These are phyloP conservation scores for Fraxinus sp. DNA, from an alignment of 305 asterid species.

Conservation along the genomic window DNA sequence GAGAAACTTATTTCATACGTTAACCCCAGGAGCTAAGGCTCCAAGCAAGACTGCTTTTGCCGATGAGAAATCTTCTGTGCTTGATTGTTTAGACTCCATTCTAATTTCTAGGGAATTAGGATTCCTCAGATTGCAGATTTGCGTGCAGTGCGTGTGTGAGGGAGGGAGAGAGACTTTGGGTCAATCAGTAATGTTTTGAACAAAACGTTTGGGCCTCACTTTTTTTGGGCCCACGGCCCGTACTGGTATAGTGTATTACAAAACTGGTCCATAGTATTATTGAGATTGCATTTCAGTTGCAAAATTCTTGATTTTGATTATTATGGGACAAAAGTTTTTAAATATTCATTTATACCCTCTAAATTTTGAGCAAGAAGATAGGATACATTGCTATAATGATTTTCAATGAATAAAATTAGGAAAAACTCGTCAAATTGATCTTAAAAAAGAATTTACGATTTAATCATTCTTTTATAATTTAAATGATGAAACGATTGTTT, in stretches of 20 bases:
- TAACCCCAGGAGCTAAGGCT: slow-evolving; percentile 92
- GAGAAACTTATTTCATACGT: slow-evolving; percentile 44
- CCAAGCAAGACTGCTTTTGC: slow-evolving; percentile 77
- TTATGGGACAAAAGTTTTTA: not conserved
- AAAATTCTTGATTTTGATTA: not conserved
- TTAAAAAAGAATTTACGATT: too few relatives aligned
- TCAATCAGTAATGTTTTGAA: too few relatives aligned
- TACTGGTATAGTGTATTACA: too few relatives aligned
- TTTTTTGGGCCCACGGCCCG: not conserved
- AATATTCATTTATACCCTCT: not conserved
- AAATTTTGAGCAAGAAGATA: not conserved
- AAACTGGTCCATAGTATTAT: not conserved
- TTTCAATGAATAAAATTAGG: not conserved
- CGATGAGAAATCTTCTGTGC: slow-evolving; percentile 45
- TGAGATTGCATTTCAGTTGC: not conserved
- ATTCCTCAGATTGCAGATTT: slow-evolving; percentile 10
- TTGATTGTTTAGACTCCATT: slow-evolving; percentile 45
- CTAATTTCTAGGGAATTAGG: slow-evolving; percentile 19
- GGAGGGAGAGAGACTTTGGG: not conserved
- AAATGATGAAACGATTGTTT: not conserved
- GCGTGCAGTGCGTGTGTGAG: not conserved
- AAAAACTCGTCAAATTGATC: not conserved
- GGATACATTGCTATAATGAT: not conserved
- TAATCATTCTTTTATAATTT: too few relatives aligned
- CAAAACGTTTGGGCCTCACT: not conserved